Evolutionary conservation across 768 basidiomycete genomes (phyloP).

Genomic region (Pleurotus sapidus): DNA sequence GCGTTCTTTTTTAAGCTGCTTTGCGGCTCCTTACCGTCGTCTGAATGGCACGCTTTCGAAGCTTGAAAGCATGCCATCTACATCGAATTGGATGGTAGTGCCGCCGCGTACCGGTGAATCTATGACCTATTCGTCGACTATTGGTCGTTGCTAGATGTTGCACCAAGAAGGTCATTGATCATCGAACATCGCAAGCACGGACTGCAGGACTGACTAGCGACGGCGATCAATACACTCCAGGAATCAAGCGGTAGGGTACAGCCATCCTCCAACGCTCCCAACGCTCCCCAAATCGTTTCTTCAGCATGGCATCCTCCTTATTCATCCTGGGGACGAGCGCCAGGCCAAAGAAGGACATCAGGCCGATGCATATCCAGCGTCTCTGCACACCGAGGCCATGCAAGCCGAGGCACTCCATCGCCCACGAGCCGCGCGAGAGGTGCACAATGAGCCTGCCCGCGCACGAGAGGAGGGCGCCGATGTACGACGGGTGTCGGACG

Average conservation of each 20-base stretch:
- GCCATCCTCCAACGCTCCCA: slow-evolving; percentile 24
- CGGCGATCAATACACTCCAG: slow-evolving; percentile 20
- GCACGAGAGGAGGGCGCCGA: slow-evolving; percentile 21
- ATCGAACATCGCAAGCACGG: no score
- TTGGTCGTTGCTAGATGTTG: no score
- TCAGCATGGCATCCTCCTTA: slow-evolving; percentile 25
- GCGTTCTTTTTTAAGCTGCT: no score
- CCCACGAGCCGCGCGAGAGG: slow-evolving; percentile 27
- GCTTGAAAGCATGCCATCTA: no score
- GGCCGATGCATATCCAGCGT: slow-evolving; percentile 8
- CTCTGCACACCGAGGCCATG: slow-evolving; percentile 14
- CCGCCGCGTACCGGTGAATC: no score
- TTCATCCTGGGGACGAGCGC: slow-evolving; percentile 15
- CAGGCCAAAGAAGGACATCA: slow-evolving; percentile 10
- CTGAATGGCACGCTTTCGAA: no score
- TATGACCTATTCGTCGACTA: no score
- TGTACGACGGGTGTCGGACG: slow-evolving; percentile 40
- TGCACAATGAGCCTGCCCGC: slow-evolving; percentile 27
- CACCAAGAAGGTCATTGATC: no score
- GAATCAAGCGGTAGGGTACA: slow-evolving; percentile 26
- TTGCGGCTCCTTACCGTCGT: no score
- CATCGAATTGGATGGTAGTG: no score
- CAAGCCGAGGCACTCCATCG: slow-evolving; percentile 22
- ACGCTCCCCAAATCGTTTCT: slow-evolving; percentile 24
- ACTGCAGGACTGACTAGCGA: no score